Conservation (phyloP, 2,329 filamentous ascomycete species). For the Lachnellula arida region DNA sequence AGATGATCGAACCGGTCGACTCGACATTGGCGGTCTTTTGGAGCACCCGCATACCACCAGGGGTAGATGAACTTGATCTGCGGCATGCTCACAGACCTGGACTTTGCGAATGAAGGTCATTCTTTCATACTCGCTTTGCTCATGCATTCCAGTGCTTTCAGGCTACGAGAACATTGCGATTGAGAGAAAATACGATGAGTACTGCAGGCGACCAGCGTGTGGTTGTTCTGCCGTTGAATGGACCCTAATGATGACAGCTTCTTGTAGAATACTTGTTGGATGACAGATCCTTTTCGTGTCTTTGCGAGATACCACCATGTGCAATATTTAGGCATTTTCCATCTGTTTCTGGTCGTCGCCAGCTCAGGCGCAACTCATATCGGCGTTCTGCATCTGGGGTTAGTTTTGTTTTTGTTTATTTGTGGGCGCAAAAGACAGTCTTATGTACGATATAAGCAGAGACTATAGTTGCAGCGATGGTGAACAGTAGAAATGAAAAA, state of each 20-base stretch:
- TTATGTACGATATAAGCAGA: conserved; percentile 8
- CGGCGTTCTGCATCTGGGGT: conserved; percentile 8
- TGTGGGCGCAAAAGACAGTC: conserved; percentile 3
- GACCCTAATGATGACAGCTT: conserved; percentile 8
- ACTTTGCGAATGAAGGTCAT: neutral
- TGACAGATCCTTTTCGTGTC: conserved; percentile 11
- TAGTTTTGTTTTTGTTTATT: neutral
- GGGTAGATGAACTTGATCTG: neutral
- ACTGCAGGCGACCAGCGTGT: too few relatives aligned
- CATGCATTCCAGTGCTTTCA: too few relatives aligned
- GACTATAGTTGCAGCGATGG: neutral
- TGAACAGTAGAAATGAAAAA: conserved; percentile 3
- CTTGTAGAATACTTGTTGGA: conserved; percentile 21
- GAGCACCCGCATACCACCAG: conserved; percentile 41
- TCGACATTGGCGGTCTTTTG: conserved; percentile 59
- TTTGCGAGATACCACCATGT: conserved; percentile 26
- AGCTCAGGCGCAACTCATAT: conserved; percentile 10
- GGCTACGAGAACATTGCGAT: too few relatives aligned
- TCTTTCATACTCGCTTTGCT: neutral
- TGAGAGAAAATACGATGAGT: too few relatives aligned
- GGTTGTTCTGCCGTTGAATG: too few relatives aligned
- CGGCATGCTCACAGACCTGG: neutral
- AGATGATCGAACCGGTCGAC: conserved; percentile 48
- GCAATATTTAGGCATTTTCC: conserved; percentile 14
- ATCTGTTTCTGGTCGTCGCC: conserved; percentile 1